Percentiles rank a stretch among this genome's conserved stretches.
Evolutionary conservation across 176 grass and related monocot genomes (phyloP).

Genomic region (Elaeis guineensis): DNA sequence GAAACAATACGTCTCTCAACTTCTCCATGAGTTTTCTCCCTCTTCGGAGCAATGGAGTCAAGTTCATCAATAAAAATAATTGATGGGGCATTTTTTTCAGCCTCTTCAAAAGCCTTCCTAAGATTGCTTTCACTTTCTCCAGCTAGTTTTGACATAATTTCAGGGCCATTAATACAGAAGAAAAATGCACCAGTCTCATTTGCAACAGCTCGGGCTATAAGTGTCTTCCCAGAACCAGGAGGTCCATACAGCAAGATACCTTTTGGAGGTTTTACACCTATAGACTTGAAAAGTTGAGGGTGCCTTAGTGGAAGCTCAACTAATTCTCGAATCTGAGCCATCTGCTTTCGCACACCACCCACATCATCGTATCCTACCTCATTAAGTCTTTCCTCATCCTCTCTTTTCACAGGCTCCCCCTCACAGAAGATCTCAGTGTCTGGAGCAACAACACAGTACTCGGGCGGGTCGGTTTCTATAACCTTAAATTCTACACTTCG

Average conservation of each 20-base stretch:
- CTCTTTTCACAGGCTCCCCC: conserved; percentile 4
- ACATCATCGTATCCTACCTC: conserved; percentile 10
- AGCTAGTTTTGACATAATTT: conserved; percentile 9
- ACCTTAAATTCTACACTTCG: conserved; percentile 7
- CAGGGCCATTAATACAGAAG: conserved; percentile 7
- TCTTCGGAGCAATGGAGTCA: conserved; percentile 43
- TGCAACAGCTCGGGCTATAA: conserved; percentile 3
- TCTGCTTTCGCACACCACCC: conserved; percentile 6
- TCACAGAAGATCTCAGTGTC: conserved; percentile 8
- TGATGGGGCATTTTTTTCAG: conserved; percentile 10
- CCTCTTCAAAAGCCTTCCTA: conserved; percentile 10
- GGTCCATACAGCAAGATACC: conserved; percentile 4
- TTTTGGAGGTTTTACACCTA: conserved; percentile 8
- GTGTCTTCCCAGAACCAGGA: conserved; percentile 5
- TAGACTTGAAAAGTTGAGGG: conserved; percentile 9
- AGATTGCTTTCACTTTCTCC: conserved; percentile 11
- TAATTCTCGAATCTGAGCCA: conserved; percentile 7
- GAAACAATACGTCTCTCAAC: conserved; percentile 47
- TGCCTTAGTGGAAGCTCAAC: conserved; percentile 7
- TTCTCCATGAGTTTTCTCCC: conserved; percentile 46
- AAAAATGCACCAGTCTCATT: conserved; percentile 11
- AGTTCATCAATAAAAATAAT: conserved; percentile 53
- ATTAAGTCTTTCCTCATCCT: conserved; percentile 6
- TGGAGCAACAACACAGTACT: conserved; percentile 7
- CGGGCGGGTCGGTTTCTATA: not conserved